These are phyloP conservation scores for Umbelopsis ramanniana DNA, from an alignment of 192 early-diverging fungal species.

Conservation along the genomic window DNA sequence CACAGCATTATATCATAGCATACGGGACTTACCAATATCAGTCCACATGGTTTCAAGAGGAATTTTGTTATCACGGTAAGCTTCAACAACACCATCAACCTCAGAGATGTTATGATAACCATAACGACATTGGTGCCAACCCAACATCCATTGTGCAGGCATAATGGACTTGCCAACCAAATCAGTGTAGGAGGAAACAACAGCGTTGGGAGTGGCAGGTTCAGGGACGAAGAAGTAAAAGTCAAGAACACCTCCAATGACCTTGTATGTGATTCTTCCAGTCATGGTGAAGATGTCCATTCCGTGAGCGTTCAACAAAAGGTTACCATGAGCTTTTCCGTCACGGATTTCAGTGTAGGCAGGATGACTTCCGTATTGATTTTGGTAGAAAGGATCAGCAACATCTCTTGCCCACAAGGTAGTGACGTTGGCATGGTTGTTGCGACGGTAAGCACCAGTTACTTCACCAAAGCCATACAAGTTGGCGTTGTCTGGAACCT, in stretches of 20 bases:
- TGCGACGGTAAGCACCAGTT: slow-evolving; percentile 55
- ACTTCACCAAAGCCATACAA: slow-evolving; percentile 73
- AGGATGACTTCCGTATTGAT: slow-evolving; percentile 68
- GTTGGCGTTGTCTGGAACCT: slow-evolving; percentile 57
- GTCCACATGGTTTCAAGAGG: slow-evolving; percentile 69
- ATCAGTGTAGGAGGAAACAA: slow-evolving; percentile 62
- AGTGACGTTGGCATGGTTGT: slow-evolving; percentile 26
- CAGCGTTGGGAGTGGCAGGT: slow-evolving; percentile 36
- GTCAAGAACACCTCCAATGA: slow-evolving; percentile 67
- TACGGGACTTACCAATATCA: slow-evolving; percentile 60
- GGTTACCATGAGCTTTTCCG: slow-evolving; percentile 52
- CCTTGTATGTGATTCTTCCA: slow-evolving; percentile 62
- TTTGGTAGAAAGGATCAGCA: slow-evolving; percentile 50
- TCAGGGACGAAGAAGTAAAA: slow-evolving; percentile 67
- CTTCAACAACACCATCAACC: slow-evolving; percentile 57
- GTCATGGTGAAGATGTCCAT: slow-evolving; percentile 59
- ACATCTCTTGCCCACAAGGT: slow-evolving; percentile 23
- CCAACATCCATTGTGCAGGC: slow-evolving; percentile 43
- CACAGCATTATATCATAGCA: neutral
- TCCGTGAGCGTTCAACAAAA: slow-evolving; percentile 67
- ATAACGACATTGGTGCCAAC: slow-evolving; percentile 40
- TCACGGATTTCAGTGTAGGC: slow-evolving; percentile 66
- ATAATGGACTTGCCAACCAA: slow-evolving; percentile 65
- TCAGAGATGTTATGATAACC: slow-evolving; percentile 61
- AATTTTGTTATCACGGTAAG: slow-evolving; percentile 57